These are phyloP conservation scores for Aspergillaceae sp. DNA, from an alignment of 2,329 filamentous ascomycete genomes.

Conservation along the genomic window DNA sequence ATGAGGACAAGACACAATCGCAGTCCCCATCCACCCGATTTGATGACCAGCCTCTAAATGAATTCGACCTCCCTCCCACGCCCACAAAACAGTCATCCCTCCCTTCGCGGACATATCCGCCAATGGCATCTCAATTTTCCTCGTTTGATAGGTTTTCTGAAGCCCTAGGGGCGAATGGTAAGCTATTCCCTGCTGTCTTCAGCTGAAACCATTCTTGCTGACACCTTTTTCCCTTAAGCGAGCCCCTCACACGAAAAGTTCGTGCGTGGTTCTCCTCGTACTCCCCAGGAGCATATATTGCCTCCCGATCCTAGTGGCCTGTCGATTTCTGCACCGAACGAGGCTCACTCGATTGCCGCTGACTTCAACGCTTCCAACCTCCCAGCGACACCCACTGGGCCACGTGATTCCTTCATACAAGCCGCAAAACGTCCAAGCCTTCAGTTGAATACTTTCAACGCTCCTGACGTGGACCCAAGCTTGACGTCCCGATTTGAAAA, in stretches of 20 bases:
- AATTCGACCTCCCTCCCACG: constrained; percentile 78
- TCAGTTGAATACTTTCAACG: constrained; percentile 61
- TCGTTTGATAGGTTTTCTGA: constrained; percentile 29
- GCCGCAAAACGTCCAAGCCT: constrained; percentile 56
- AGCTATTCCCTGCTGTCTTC: constrained; percentile 8
- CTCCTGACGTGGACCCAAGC: constrained; percentile 65
- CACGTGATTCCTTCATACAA: constrained; percentile 48
- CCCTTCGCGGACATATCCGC: constrained; percentile 29
- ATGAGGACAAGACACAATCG: constrained; percentile 58
- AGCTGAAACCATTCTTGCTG: too few relatives aligned
- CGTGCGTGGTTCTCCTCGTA: constrained; percentile 57
- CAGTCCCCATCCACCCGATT: constrained; percentile 47
- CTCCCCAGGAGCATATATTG: constrained; percentile 65
- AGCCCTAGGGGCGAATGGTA: constrained; percentile 26
- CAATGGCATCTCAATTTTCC: constrained; percentile 23
- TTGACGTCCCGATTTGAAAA: constrained; percentile 69
- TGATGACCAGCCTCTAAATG: constrained; percentile 51
- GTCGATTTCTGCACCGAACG: constrained; percentile 62
- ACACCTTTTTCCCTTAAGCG: constrained; percentile 41
- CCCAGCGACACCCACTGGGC: constrained; percentile 76
- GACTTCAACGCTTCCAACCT: constrained; percentile 41
- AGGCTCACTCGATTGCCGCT: constrained; percentile 30
- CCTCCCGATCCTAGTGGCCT: constrained; percentile 74
- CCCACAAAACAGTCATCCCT: constrained; percentile 62
- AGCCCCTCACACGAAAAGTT: constrained; percentile 53